Base-by-base conservation (phyloP, 192 early-diverging fungal genomes). In the Podila clonocystis region DNA sequence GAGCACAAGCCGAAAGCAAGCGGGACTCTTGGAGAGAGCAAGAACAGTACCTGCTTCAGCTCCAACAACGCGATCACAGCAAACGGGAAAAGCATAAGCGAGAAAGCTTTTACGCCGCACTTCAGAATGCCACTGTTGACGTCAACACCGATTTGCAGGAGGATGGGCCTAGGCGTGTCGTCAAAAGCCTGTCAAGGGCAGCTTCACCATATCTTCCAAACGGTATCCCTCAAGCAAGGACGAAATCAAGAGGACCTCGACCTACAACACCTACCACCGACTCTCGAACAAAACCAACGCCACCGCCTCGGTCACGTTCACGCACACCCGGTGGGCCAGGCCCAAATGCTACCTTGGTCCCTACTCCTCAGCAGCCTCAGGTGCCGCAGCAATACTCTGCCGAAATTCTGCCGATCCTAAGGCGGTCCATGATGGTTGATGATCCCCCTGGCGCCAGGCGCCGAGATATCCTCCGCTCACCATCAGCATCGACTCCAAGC, bases 91-190 rank as follows among this genome's bases (percentile, higher is more conserved):
- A 80, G 34, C 77, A 80, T 36, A 72, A 80, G 28, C 70, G 77
- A 9, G 77, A 80, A 24, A 80, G 77, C 28, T 80, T 73, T 52
- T 80, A 72, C 29, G 77, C 77, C 15, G 66, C 77, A 11, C 66
- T 80, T 15, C 70, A 67, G 38, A 80, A 55, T 52, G 58, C 24
- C 22, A 22, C 70, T n/a, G 28, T 64, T 26, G 24, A 41, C 20
- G 34, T 26, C 41, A 36, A 62, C 8, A 45, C n/a, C 3, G 33
- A 75, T 19, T 49, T 30, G 7, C 41, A 67, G 24, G 52, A 72
- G 11, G 77, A 80, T 5, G 70, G 65, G 26, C 15, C 70, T 15
- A 72, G 41, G 31, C 9, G 45, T 24, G 17, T 68, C 6, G 29
- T 61, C 41, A 80, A 68, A 49, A 38, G 30, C 9, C 52, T 50